phyloP scores from a whole-genome alignment of 148 eudicot species.

The Diospyros kaki region DNA sequence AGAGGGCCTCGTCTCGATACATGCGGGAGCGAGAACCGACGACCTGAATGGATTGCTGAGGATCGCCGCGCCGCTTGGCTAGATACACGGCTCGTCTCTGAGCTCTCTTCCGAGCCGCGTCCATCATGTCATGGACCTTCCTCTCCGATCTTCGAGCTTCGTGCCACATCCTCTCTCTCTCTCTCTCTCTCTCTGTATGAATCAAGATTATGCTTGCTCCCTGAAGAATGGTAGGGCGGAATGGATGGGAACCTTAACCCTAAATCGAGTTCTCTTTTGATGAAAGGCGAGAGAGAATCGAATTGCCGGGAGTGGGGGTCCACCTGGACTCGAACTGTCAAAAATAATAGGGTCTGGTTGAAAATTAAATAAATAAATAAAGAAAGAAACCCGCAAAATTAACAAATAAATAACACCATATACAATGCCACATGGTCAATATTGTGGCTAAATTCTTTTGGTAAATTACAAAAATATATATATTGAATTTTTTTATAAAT shows the following conservation, averaged over 20 bases:
- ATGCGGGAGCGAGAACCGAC: slow-evolving; percentile 45
- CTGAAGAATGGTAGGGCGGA: neutral
- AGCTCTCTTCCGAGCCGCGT: slow-evolving; percentile 88
- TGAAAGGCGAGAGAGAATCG: too few relatives aligned
- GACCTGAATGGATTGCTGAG: slow-evolving; percentile 60
- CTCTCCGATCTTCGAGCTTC: slow-evolving; percentile 96
- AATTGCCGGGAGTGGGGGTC: too few relatives aligned
- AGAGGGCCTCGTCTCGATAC: slow-evolving; percentile 52
- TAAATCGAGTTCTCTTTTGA: neutral
- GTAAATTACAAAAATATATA: too few relatives aligned
- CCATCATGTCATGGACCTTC: slow-evolving; percentile 99
- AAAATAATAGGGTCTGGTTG: too few relatives aligned
- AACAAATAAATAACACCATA: too few relatives aligned
- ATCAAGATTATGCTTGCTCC: neutral
- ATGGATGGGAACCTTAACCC: neutral
- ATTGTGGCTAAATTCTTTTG: too few relatives aligned
- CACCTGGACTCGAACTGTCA: too few relatives aligned
- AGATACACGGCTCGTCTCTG: slow-evolving; percentile 83
- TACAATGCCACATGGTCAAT: too few relatives aligned
- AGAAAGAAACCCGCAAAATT: too few relatives aligned
- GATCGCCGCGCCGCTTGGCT: slow-evolving; percentile 94
- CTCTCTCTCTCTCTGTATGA: slow-evolving; percentile 3
- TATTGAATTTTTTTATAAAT: too few relatives aligned
- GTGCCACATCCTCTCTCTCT: slow-evolving; percentile 72
- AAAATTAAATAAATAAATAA: too few relatives aligned